These are phyloP conservation scores for Cercophora sp. DNA, from an alignment of 495 filamentous ascomycete genomes.

Conservation along the genomic window DNA sequence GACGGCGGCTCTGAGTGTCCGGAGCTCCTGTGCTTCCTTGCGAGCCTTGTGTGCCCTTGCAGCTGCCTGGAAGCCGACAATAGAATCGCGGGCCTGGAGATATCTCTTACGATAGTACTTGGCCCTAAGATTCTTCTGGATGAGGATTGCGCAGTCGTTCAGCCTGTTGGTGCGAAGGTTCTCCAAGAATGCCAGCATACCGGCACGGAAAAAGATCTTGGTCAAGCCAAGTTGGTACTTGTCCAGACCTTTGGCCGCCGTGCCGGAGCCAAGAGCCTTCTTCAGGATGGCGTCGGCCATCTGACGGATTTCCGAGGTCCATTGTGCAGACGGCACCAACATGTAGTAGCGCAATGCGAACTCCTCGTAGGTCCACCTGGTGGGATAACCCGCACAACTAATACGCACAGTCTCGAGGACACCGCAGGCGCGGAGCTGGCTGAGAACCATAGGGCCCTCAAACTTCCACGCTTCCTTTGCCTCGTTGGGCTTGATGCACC, in stretches of 20 bases:
- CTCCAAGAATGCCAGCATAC: slow-evolving; percentile 97
- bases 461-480: slow-evolving; percentile 97
- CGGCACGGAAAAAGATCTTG: slow-evolving; percentile 98
- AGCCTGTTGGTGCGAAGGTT: slow-evolving; percentile 84
- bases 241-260: slow-evolving; percentile 74
- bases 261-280: slow-evolving; percentile 77
- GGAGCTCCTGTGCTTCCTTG: slow-evolving; percentile 72
- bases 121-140: slow-evolving; percentile 95
- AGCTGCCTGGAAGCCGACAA: slow-evolving; percentile 73
- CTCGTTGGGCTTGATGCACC: slow-evolving; percentile 99
- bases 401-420: slow-evolving; percentile 98
- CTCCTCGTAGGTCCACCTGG: slow-evolving; percentile 98
- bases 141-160: slow-evolving; percentile 95
- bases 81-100: slow-evolving; percentile 76
- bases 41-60: slow-evolving; percentile 71
- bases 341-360: slow-evolving; percentile 98
- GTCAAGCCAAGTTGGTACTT: slow-evolving; percentile 96
- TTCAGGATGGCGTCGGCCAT: slow-evolving; percentile 91
- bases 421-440: slow-evolving; percentile 95
- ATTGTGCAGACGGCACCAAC: slow-evolving; percentile 84
- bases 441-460: slow-evolving; percentile 97
- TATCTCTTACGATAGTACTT: slow-evolving; percentile 95
- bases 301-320: slow-evolving; percentile 88
- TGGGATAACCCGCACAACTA: slow-evolving; percentile 95
- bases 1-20: slow-evolving; percentile 79